A percentile compares a stretch with the other conserved stretches of the same genome.
phyloP scores from a whole-genome alignment of 2,329 filamentous ascomycete species.

The Teratosphaeria zuluensis region DNA sequence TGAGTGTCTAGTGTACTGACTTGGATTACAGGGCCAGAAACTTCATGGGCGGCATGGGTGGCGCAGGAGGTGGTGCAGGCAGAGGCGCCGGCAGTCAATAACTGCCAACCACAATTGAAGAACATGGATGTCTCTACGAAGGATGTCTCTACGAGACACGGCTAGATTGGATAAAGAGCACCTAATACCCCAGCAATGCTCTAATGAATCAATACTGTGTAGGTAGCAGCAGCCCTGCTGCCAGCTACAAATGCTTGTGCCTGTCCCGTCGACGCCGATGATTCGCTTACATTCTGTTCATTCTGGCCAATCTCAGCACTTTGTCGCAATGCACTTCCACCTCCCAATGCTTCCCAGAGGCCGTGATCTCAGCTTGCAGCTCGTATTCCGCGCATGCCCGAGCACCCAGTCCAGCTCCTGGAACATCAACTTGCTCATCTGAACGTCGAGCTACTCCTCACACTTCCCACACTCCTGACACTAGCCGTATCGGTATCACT shows the following conservation, averaged over 20 bases:
- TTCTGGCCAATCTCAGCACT: neutral
- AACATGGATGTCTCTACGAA: neutral
- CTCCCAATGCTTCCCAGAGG: too few species aligned
- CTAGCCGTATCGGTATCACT: neutral
- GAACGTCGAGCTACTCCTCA: neutral
- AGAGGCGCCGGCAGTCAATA: neutral
- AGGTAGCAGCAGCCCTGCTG: too few species aligned
- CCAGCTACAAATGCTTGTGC: neutral
- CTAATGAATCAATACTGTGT: neutral
- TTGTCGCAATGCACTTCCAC: neutral
- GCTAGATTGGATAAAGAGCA: neutral
- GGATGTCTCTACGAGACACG: neutral
- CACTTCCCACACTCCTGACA: neutral
- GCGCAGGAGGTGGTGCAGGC: constrained; percentile 15
- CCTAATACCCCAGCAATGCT: neutral
- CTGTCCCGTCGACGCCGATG: neutral
- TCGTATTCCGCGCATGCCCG: too few species aligned
- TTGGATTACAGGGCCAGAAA: constrained; percentile 48
- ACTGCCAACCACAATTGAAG: neutral
- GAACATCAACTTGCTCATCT: neutral
- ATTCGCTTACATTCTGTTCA: neutral
- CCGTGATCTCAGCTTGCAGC: too few species aligned
- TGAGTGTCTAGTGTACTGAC: constrained; percentile 8
- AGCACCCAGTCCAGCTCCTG: neutral
- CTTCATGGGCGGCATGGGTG: constrained; percentile 54